Base-by-base conservation (phyloP, 495 filamentous ascomycete genomes). In the Podospora appendiculata region DNA sequence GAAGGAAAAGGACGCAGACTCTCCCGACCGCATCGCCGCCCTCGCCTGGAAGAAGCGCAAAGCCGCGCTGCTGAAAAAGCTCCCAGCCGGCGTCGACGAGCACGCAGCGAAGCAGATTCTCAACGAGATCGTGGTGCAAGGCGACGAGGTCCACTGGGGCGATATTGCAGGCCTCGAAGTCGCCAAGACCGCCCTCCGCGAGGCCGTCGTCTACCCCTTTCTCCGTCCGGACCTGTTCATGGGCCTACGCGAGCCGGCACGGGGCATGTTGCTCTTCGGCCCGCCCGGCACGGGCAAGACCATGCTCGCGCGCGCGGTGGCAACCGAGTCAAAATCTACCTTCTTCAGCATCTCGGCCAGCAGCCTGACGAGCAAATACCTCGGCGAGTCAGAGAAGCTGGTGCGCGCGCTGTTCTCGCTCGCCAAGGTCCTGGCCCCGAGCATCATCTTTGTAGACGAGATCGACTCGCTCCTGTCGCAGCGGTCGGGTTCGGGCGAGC, bases 381-480 rank as follows among this genome's bases (percentile, higher is more conserved):
- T 97, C 41, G 93, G 93, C 34, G 93, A 99, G 67, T 91, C 87
- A 18, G 93, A 97, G 68, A 97, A 97, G 71, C 84, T 97, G 16
- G 93, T 99, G 5, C 83, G 90, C 14, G 93, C 94, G 1, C 78
- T 97, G 14, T 99, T 99, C 62, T 82, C 82, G 0, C 75, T 97
- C 8, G 92, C 93, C 19, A 96, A 95, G 62, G 79, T 83, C 14
- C 80, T 97, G 32, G 92, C 93, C 0, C 93, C 93, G 0, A 90
- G 86, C 52, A 97, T 99, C 67, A 99, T 99, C 58, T 99, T 99
- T 57, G 91, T 99, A 6, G 93, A 99, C 60, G 93, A 99, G 65
- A 99, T 99, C 59, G 93, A 99, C 66, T 96, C 93, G 1, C 71
- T 99, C 6, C 77, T 99, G 1, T 94, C 89, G 0, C 80, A 90